Evolutionary conservation across 805 yeast genomes (phyloP), one percentile per base, ranked within the genome.

Genomic region (Candida nemodendra): DNA sequence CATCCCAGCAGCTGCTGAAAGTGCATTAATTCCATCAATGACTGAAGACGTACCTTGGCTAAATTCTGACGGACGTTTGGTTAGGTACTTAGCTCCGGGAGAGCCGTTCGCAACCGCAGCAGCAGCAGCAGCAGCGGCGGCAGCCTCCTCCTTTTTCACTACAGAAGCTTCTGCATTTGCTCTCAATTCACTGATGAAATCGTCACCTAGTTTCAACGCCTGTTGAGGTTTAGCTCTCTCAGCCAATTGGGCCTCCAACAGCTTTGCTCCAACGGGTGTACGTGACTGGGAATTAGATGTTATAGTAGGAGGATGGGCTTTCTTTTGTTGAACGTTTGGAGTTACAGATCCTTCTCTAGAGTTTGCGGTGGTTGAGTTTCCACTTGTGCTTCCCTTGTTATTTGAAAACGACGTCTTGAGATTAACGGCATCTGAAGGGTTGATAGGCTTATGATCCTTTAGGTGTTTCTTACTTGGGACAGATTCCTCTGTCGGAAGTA

Each of bases 401-500:
- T 44, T 45, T 13, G 74, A 75, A 8, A 78, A 61, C 13, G 74
- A 68, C 3, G 77, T 66, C 48, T 79, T 69, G 48, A 79, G 56
- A 36, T 77, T 74, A 26, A 78, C 70, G 2, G 82, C 84, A 55
- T 79, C 84, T 3, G 74, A 61, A n/a, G 84, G 84, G 45, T 77
- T 78, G 40, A 76, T 67, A 47, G 39, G 54, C 42, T 33, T 54
- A 57, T 22, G 54, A 19, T 33, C 36, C 22, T 38, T 38, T 13
- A 41, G 24, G 25, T 32, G 34, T 25, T 56, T 51, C 7, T 68
- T 58, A 23, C 39, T 39, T 17, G 42, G 38, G n/a, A 27, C 22
- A 6, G 45, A 32, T 32, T 76, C 83, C 16, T 78, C 67, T 2
- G 79, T 76, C 5, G 99, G 99, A 27, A 93, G 65, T 12, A 91